Conservation (phyloP, 2,329 filamentous ascomycete species). For the Penicillium fuscoglaucum region DNA sequence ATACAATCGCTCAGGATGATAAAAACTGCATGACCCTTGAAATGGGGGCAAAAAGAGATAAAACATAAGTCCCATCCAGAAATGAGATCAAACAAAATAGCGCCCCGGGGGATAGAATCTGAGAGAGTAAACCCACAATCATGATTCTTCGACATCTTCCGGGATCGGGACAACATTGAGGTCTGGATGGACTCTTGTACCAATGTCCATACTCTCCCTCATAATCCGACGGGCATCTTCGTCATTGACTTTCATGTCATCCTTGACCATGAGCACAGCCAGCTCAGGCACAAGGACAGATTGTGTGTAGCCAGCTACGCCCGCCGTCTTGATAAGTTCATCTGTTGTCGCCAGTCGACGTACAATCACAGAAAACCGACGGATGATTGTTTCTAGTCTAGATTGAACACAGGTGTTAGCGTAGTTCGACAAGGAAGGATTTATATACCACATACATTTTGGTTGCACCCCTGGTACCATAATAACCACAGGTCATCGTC, state of each 20-base stretch:
- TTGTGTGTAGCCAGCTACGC: slow-evolving; percentile 69
- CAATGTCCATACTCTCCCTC: slow-evolving; percentile 65
- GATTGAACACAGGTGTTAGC: not conserved
- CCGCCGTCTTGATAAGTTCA: slow-evolving; percentile 64
- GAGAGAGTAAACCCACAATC: not conserved
- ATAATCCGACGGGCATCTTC: slow-evolving; percentile 58
- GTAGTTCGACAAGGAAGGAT: not conserved
- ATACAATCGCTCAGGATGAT: slow-evolving; percentile 2
- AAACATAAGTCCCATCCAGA: not conserved
- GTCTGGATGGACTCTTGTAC: slow-evolving; percentile 67
- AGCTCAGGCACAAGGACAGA: slow-evolving; percentile 75
- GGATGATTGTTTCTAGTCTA: slow-evolving; percentile 60
- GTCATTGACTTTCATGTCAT: slow-evolving; percentile 55
- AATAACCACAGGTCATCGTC: slow-evolving; percentile 73
- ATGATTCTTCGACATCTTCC: slow-evolving; percentile 3
- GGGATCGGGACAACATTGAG: slow-evolving; percentile 49
- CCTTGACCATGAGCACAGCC: slow-evolving; percentile 56
- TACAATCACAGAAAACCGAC: slow-evolving; percentile 59
- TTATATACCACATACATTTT: slow-evolving; percentile 57
- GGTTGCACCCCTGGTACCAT: slow-evolving; percentile 71
- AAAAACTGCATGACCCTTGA: not conserved
- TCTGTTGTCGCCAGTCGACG: slow-evolving; percentile 65
- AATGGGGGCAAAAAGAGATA: not conserved
- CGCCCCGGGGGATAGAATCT: not conserved
- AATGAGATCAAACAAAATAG: not conserved